Evolutionary conservation across 129 eudicot species (phyloP).

Genomic region (Tagetes patula): DNA sequence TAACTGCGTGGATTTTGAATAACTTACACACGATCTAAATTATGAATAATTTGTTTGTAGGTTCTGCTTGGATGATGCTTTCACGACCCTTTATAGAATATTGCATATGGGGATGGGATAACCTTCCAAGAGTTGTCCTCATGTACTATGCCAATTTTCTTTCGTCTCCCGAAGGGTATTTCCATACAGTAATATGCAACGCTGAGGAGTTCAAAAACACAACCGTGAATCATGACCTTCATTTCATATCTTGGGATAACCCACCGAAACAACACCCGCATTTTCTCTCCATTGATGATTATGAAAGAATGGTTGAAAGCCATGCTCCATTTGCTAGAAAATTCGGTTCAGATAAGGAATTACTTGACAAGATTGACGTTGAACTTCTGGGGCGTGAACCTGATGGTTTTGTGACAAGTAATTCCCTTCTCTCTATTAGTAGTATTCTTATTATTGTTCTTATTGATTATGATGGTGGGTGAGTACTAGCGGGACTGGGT

Average conservation of each 20-base stretch:
- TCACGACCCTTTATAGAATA: conserved; percentile 72
- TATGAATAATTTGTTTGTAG: conserved; percentile 29
- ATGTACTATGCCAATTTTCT: conserved; percentile 85
- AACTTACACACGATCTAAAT: background rate
- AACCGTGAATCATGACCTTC: conserved; percentile 79
- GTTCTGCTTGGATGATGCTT: conserved; percentile 94
- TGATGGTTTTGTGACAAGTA: conserved; percentile 53
- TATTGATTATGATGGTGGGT: too few relatives aligned
- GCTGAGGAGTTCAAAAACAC: conserved; percentile 66
- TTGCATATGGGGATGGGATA: conserved; percentile 86
- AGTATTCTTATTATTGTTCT: too few relatives aligned
- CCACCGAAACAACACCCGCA: conserved; percentile 89
- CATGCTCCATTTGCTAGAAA: conserved; percentile 80
- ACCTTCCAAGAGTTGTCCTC: conserved; percentile 63
- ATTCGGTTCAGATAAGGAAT: conserved; percentile 50
- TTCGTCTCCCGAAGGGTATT: conserved; percentile 84
- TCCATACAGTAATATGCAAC: conserved; percentile 81
- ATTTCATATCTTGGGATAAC: conserved; percentile 78
- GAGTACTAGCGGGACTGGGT: too few relatives aligned
- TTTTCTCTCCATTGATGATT: conserved; percentile 54
- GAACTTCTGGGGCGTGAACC: conserved; percentile 57
- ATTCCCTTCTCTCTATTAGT: conserved; percentile 2
- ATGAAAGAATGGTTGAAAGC: conserved; percentile 63
- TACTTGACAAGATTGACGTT: conserved; percentile 68
- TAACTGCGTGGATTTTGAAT: background rate